A percentile compares a stretch with the other conserved stretches of the same genome.
These are phyloP conservation scores for Choiromyces venosus DNA, from an alignment of 495 filamentous ascomycete species.

Conservation along the genomic window DNA sequence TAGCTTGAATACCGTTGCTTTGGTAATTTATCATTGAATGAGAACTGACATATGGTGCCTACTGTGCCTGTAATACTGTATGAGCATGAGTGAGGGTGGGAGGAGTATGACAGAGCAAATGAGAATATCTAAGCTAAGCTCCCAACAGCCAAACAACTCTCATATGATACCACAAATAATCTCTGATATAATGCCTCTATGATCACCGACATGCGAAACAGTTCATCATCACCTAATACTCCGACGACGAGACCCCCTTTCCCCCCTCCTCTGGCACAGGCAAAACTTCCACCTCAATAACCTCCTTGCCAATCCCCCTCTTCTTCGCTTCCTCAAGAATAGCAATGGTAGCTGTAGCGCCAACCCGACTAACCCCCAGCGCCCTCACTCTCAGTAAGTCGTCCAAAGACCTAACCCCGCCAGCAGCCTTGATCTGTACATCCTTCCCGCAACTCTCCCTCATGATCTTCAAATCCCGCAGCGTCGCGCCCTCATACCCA, in stretches of 20 bases:
- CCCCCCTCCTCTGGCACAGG: not conserved
- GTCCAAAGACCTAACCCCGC: slow-evolving; percentile 51
- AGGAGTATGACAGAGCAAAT: not conserved
- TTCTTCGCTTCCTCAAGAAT: slow-evolving; percentile 53
- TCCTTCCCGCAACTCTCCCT: slow-evolving; percentile 45
- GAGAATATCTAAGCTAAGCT: not conserved
- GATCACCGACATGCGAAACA: not conserved
- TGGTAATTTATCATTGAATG: not conserved
- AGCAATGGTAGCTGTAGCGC: slow-evolving; percentile 51
- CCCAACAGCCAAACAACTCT: not conserved
- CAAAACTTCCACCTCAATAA: slow-evolving; percentile 38
- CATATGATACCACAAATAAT: too few species aligned
- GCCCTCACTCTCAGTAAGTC: slow-evolving; percentile 45
- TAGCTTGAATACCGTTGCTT: not conserved
- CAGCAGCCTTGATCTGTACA: slow-evolving; percentile 55
- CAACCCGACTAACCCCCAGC: slow-evolving; percentile 49
- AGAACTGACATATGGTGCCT: not conserved
- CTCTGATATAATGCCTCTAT: not conserved
- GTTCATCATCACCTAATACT: not conserved
- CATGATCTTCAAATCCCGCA: slow-evolving; percentile 52
- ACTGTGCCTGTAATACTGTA: not conserved
- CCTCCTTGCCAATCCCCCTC: slow-evolving; percentile 49
- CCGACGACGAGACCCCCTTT: not conserved
- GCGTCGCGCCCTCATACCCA: slow-evolving; percentile 51
- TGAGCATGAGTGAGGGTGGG: not conserved